Evolutionary conservation across 306 rosid species (phyloP), one percentile per base, ranked within the genome.

Genomic region (Trifolium fragiferum): DNA sequence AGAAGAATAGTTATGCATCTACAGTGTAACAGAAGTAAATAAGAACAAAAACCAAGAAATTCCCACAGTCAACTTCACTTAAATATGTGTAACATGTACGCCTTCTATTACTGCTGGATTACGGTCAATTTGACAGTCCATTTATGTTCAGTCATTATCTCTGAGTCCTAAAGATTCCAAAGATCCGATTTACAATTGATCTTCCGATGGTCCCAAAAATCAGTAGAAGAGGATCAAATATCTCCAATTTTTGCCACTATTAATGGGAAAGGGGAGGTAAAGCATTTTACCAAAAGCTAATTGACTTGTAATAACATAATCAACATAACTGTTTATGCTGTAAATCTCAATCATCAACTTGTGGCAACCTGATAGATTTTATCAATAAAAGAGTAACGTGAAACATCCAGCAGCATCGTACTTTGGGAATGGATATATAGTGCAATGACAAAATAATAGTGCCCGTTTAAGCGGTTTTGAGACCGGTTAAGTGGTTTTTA

Each of bases 1-100:
- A 72, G 53, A 61, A 67, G 55, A 13, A 63, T 40, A 78, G 62
- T 49, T 41, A 73, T 23, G 53, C 73, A 68, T 40, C 51, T 47
- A 70, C 55, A 66, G 67, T 14, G 57, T 51, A 64, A 66, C 15
- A 35, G 66, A 73, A 41, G 66, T 10, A 55, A 51, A 51, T 15
- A 59, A 19, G 1, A 76, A 19, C 33, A 58, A 9, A 66, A 46
- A 30, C 18, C 32, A 23, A 82, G 77, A 30, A 47, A 20, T 19
- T 44, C 64, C 63, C 11, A n/a, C 58, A 44, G 30, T 73, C 62
- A 53, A 53, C 76, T 19, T 38, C 68, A 27, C 53, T 15, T 15
- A 61, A 37, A 62, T 54, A 63, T 37, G n/a, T 44, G 49, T 41
- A 65, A 12, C 25, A 27, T 19, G 32, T 44, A 41, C 61, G 19